phyloP scores from a whole-genome alignment of 1,139 yeast species.

The Groenewaldozyma sp. region DNA sequence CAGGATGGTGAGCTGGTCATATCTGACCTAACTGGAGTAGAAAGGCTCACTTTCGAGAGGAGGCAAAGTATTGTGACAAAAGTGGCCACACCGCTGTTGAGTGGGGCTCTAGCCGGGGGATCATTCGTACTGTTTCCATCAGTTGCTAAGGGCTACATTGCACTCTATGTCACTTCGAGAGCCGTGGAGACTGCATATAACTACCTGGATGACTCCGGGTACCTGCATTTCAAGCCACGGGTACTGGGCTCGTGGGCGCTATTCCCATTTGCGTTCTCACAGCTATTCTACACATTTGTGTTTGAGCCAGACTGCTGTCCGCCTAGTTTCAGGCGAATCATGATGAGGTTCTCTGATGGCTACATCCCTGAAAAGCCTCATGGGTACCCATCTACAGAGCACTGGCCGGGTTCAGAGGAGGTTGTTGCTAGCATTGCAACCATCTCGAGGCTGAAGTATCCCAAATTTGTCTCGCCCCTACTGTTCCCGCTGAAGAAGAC shows the following conservation, averaged over 20 bases:
- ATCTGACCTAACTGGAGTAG: no score
- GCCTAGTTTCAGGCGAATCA: slow-evolving; percentile 21
- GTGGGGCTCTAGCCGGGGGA: slow-evolving; percentile 26
- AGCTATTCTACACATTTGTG: slow-evolving; percentile 31
- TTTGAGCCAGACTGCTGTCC: slow-evolving; percentile 32
- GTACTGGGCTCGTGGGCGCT: slow-evolving; percentile 33
- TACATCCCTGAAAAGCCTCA: slow-evolving; percentile 27
- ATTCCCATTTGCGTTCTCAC: slow-evolving; percentile 35
- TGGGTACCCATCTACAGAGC: slow-evolving; percentile 20
- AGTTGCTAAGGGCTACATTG: slow-evolving; percentile 22
- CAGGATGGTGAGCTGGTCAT: no score
- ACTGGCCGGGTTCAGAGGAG: slow-evolving; percentile 30
- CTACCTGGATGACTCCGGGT: slow-evolving; percentile 29
- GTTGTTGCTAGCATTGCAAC: slow-evolving; percentile 27
- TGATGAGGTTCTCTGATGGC: slow-evolving; percentile 25
- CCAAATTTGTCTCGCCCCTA: slow-evolving; percentile 31
- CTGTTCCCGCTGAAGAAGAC: slow-evolving; percentile 22
- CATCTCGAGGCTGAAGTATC: slow-evolving; percentile 27
- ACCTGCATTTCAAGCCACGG: slow-evolving; percentile 28
- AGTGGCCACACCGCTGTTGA: slow-evolving; percentile 20
- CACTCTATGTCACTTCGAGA: slow-evolving; percentile 29
- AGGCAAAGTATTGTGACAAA: slow-evolving; percentile 7
- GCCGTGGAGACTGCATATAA: slow-evolving; percentile 31
- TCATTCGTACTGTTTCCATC: slow-evolving; percentile 25
- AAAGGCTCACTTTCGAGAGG: no score